phyloP scores from a whole-genome alignment of 176 grass and related monocot species.

The Puya raimondii region DNA sequence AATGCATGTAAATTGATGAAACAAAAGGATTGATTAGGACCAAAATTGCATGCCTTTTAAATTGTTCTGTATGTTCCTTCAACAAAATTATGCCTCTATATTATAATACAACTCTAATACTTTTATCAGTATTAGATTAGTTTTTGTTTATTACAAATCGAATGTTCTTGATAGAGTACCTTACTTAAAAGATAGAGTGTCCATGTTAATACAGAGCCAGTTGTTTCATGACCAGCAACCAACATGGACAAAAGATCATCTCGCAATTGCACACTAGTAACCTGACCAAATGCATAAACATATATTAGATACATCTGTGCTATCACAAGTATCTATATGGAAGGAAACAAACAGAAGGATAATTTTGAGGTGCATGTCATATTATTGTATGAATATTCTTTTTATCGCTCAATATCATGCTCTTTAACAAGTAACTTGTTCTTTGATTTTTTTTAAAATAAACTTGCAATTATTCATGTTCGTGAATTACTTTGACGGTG shows the following conservation, averaged over 20 bases:
- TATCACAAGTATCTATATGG: not conserved
- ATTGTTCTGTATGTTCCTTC: not conserved
- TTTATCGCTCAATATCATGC: no score
- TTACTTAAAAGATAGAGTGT: conserved; percentile 94
- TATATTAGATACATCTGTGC: not conserved
- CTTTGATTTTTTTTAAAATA: no score
- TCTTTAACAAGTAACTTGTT: no score
- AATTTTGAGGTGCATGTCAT: not conserved
- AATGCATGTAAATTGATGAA: conserved; percentile 13
- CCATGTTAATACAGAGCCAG: conserved; percentile 95
- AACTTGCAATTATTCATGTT: no score
- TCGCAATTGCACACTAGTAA: conserved; percentile 74
- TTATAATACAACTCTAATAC: not conserved
- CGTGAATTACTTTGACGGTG: no score
- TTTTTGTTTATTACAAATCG: not conserved
- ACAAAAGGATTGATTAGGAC: conserved; percentile 1
- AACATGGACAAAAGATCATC: conserved; percentile 98
- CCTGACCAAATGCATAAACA: conserved; percentile 31
- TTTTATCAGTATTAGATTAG: not conserved
- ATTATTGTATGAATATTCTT: no score
- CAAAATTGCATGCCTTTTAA: not conserved
- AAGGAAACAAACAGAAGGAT: not conserved
- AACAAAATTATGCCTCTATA: no score
- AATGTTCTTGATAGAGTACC: conserved; percentile 38
- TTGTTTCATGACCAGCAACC: conserved; percentile 99